Evolutionary conservation across 768 basidiomycete species (phyloP), one percentile per base, ranked within the genome.

Genomic region (Trametes meyenii): DNA sequence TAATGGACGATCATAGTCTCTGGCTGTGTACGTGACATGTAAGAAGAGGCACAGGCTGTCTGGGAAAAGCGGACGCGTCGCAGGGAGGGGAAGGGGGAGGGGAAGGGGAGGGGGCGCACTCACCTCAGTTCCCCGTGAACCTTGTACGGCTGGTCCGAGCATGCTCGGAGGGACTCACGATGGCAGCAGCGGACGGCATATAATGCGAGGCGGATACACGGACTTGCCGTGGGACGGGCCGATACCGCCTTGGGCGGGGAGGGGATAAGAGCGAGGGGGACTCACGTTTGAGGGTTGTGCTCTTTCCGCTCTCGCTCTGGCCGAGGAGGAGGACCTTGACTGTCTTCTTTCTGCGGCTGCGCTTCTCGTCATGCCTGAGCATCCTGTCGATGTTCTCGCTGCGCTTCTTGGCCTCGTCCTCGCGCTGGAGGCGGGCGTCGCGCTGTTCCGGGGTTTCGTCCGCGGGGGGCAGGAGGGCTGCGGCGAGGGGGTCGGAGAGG

Each of bases 241-340:
- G 52, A 52, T 59, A 50, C 56, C 50, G 39, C 52, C 56, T 42
- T 26, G 14, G 35, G 36, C 35, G 14, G 43, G 23, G 48, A 33
- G 48, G 13, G 17, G n/a, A 51, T 38, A 57, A 45, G 14, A 50
- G 16, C n/a, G 48, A 38, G 60, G 39, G 26, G 50, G 42, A 86
- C 90, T 84, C 79, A 92, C 91, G 91, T 78, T 92, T 92, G 68
- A 93, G 79, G 8, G 90, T 91, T 10, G 92, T 94, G 71, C 89
- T 91, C 79, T 93, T 94, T 42, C 91, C 92, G 69, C 89, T 92
- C 80, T 93, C 91, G 63, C 91, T 92, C 81, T 94, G 92, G 53
- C 92, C 92, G 43, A 94, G 84, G 62, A 94, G 80, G 56, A 94
- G 78, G 54, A 94, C 84, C 70, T 87, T 88, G 73, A 93, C 84